phyloP scores from a whole-genome alignment of 1,284 basidiomycete species.

The Microbotryum lychnidis-dioicae region DNA sequence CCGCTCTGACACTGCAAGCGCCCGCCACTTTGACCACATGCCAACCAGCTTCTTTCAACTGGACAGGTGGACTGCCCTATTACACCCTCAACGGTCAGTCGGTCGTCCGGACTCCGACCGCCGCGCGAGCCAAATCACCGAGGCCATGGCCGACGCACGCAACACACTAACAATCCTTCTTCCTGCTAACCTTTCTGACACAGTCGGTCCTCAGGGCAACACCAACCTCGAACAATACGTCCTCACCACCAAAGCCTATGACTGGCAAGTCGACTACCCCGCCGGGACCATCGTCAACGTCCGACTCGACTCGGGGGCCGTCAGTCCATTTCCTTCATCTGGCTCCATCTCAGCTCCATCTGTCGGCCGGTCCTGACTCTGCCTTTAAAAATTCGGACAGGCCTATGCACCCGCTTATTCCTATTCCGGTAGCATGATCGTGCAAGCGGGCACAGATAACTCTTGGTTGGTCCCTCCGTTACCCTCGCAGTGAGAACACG shows the following conservation, averaged over 20 bases:
- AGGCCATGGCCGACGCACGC: not conserved
- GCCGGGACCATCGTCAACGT: not conserved
- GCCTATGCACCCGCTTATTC: not conserved
- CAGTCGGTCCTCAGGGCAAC: not conserved
- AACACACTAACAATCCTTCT: not conserved
- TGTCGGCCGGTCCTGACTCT: not conserved
- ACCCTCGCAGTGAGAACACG: not conserved
- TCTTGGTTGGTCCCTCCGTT: not conserved
- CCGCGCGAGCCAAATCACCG: not conserved
- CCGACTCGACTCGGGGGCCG: not conserved
- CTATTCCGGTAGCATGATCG: not conserved
- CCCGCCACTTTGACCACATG: not conserved
- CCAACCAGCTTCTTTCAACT: not conserved
- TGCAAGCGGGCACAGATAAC: conserved; percentile 1
- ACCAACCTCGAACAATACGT: too few species aligned
- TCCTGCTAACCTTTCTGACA: not conserved
- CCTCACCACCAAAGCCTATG: too few species aligned
- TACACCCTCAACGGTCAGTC: conserved; percentile 1
- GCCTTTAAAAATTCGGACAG: not conserved
- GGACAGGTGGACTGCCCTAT: not conserved
- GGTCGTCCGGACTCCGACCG: not conserved
- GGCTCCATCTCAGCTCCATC: not conserved
- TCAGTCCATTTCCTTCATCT: not conserved
- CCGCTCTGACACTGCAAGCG: not conserved
- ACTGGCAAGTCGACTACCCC: not conserved